phyloP scores from a whole-genome alignment of 257 asterid genomes.

The Solanum tarijense region DNA sequence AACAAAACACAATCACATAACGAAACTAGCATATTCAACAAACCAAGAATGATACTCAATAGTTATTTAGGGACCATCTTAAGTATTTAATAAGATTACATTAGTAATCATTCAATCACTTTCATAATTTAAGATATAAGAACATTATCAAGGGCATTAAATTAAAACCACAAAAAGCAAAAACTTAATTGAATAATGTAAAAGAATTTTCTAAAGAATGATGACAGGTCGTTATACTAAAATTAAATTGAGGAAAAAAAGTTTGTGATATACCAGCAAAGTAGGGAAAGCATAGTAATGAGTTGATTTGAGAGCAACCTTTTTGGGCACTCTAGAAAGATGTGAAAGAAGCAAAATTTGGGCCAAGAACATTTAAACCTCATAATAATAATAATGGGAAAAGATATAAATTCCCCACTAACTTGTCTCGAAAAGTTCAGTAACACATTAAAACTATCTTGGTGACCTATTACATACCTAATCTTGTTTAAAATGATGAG shows the following conservation, averaged over 20 bases:
- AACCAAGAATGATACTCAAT: background rate
- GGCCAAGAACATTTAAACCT: slow-evolving; percentile 35
- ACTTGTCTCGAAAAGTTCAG: accelerated
- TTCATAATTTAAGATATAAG: background rate
- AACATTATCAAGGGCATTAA: background rate
- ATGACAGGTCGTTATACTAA: slow-evolving; percentile 35
- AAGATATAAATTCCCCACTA: accelerated
- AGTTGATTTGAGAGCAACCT: slow-evolving; percentile 10
- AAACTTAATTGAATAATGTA: background rate
- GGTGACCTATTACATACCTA: accelerated
- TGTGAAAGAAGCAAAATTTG: slow-evolving; percentile 41
- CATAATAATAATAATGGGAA: slow-evolving; percentile 9
- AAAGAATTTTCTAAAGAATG: slow-evolving; percentile 14
- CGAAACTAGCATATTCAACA: background rate
- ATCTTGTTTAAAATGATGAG: too few species aligned
- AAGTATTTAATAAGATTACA: background rate
- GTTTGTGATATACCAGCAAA: slow-evolving; percentile 30
- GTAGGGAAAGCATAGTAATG: slow-evolving; percentile 49
- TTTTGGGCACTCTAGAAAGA: slow-evolving; percentile 24
- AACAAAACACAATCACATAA: slow-evolving; percentile 1
- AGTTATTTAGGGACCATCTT: background rate
- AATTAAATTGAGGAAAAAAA: slow-evolving; percentile 28
- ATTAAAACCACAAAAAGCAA: background rate
- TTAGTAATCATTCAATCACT: background rate
- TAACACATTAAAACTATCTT: too few species aligned